phyloP scores from a whole-genome alignment of 169 alveolate species.

The Plasmodium knowlesi region DNA sequence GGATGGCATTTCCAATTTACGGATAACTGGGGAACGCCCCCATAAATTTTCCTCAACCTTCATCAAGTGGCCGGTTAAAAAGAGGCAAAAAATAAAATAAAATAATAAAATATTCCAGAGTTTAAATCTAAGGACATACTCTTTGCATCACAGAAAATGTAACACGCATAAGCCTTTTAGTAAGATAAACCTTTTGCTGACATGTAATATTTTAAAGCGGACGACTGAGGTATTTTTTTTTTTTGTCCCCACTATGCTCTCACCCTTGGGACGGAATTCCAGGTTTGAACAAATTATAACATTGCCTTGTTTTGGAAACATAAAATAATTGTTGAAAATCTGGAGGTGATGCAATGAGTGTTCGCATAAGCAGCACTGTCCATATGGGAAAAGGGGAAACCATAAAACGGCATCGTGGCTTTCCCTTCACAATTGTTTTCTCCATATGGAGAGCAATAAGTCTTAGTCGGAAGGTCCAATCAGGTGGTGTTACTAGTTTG shows the following conservation, averaged over 20 bases:
- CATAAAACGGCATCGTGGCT: not conserved
- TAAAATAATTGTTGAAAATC: not conserved
- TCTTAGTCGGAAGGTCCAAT: not conserved
- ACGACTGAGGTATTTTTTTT: not conserved
- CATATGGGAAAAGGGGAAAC: not conserved
- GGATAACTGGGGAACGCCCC: not conserved
- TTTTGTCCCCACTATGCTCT: not conserved
- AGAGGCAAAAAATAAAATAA: not conserved
- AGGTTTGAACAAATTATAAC: not conserved
- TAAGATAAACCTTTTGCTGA: not conserved
- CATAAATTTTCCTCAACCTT: not conserved
- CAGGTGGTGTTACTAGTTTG: too few species aligned
- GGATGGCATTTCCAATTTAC: not conserved
- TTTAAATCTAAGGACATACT: not conserved
- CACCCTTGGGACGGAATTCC: not conserved
- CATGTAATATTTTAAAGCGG: not conserved
- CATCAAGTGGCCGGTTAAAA: not conserved
- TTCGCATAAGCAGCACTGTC: not conserved
- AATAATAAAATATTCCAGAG: not conserved
- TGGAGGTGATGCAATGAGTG: not conserved
- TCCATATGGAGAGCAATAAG: not conserved
- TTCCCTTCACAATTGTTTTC: not conserved
- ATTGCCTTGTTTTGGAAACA: not conserved
- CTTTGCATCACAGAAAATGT: not conserved
- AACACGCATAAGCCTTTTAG: not conserved